phyloP scores from a whole-genome alignment of 2,329 filamentous ascomycete genomes.

The Dothideomycetes sp. region DNA sequence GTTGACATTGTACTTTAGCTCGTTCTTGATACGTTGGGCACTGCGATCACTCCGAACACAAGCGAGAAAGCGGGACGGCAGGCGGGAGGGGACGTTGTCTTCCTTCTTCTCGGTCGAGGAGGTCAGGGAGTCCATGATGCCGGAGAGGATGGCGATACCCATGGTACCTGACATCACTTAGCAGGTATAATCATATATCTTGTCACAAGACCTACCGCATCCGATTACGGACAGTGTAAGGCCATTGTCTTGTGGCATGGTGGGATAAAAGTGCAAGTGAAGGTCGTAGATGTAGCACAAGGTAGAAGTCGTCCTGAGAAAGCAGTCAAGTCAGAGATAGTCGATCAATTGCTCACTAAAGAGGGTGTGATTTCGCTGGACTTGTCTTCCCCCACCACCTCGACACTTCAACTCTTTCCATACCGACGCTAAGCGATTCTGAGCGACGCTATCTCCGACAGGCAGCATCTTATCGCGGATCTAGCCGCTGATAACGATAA shows the following conservation, averaged over 20 bases:
- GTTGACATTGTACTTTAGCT: conserved; percentile 52
- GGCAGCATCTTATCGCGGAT: too few relatives aligned
- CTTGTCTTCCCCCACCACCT: too few relatives aligned
- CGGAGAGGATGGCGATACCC: conserved; percentile 75
- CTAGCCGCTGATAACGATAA: too few relatives aligned
- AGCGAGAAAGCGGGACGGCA: conserved; percentile 70
- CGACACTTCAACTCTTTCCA: too few relatives aligned
- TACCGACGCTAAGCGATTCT: too few relatives aligned
- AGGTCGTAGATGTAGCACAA: not conserved
- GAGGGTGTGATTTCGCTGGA: too few relatives aligned
- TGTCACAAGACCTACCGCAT: conserved; percentile 52
- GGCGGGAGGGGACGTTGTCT: conserved; percentile 41
- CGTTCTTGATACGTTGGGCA: conserved; percentile 57
- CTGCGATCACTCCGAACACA: conserved; percentile 65
- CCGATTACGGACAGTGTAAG: conserved; percentile 73
- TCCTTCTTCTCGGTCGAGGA: conserved; percentile 24
- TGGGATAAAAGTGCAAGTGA: not conserved
- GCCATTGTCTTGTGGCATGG: conserved; percentile 29
- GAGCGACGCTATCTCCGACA: too few relatives aligned
- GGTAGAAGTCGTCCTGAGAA: not conserved
- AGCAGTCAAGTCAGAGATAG: not conserved
- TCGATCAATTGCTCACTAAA: too few relatives aligned
- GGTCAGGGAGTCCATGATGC: conserved; percentile 63
- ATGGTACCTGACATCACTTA: conserved; percentile 54
- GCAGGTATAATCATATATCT: not conserved